Evolutionary conservation across 805 yeast species (phyloP), one percentile per base, ranked within the genome.

Genomic region (Ogataea henricii): DNA sequence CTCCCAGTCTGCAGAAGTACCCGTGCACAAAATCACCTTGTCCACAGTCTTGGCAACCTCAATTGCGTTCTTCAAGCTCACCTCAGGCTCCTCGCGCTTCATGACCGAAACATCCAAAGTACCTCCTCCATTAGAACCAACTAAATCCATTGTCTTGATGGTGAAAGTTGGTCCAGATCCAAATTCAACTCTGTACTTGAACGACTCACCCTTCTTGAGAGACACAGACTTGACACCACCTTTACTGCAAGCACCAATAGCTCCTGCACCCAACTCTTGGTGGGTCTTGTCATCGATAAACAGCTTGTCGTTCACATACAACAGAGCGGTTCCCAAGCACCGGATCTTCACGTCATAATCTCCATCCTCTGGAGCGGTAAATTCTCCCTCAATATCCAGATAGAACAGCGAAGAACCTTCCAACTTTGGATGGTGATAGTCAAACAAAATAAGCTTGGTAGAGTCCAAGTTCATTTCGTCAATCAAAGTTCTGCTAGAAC

Each of bases 1-100:
- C 60, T 82, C 87, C 75, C 79, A 80, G 34, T 79, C 84, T 23
- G 65, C 65, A 52, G 76, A 72, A 48, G 79, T 67, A 27, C 87
- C 87, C 45, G 77, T 66, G 45, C 71, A 62, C 39, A 82, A 55
- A 16, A 81, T 62, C 17, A 79, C 84, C 58, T 78, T 79, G 52
- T 82, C 86, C 18, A 64, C 80, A 1, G 57, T 30, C 52, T 70
- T 68, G 33, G 87, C 87, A 32, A 75, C 47, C 10, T 65, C 73
- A 13, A 69, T 78, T 8, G 87, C 85, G 20, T 62, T 58, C 1
- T 46, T 41, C 34, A 76, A 68, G 52, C 66, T 71, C 26, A 53
- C 64, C 16, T 63, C 59, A 10, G 58, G 55, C 38, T 64, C 62
- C 36, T 63, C 55, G 26, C 65, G 69, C 25, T 49, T 39, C n/a